Base-by-base conservation (phyloP, 441 rosid species). In the Sinapis alba region DNA sequence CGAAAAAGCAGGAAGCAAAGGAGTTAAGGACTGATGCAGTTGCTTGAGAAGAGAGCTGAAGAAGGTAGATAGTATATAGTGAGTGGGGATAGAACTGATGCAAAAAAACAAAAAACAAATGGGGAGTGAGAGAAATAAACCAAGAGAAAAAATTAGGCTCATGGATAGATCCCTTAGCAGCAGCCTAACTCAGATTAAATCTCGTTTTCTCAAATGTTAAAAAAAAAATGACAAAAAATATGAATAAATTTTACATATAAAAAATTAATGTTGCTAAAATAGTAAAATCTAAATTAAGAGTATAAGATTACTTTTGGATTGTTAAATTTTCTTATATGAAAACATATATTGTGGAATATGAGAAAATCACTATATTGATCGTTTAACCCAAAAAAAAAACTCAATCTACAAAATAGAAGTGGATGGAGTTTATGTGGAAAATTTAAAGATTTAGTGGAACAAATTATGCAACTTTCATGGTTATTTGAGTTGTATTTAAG, bases 1-100 rank as follows among this genome's bases (percentile, higher is more conserved):
- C 15, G 70, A 69, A 12, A 90, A 88, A 82, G 85, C 79, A 4
- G 97, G 96, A 56, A 81, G 89, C 78, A 86, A 84, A 45, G 97
- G 98, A 81, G 89, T 77, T 85, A 84, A 45, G 97, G 98, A 65
- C 96, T 93, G 23, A 82, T 83, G 12, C 70, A 83, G 71, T 72
- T 92, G 65, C 83, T 92, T 30, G 88, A 84, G 19, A 19, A 68
- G 50, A 79, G 75, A 80, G 6, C 85, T 84, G 43, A 78, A 82
- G 72, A 79, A 65, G 36, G 78, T 92, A 3, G n/a, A n/a, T n/a
- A 19, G 84, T 87, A 5, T 92, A 83, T 77, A 76, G 66, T 61
- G 87, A 18, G 6, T 92, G 98, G 96, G 96, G 88, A 88, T 76
- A 87, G 83, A 79, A 90, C 92, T 24, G 93, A 89, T 57, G 76